Evolutionary conservation across 371 early-diverging fungal species (phyloP), one percentile per base, ranked within the genome.

Genomic region (Aphelidium insulamus): DNA sequence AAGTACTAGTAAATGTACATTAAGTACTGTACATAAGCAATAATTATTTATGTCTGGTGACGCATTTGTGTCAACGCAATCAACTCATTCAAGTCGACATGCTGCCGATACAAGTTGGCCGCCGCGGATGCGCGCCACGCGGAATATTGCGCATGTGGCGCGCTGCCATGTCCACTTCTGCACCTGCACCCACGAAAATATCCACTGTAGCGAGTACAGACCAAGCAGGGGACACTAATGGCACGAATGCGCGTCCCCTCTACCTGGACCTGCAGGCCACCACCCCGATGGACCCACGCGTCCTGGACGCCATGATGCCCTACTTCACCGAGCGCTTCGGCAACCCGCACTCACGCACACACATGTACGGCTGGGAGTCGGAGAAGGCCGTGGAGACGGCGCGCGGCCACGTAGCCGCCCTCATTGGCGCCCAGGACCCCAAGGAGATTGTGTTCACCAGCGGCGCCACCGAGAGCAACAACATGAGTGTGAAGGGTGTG

Each of bases 401-500:
- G 12, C 66, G 99, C 32, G 69, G 69, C 75, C 62, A 97, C 41
- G 69, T 99, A 12, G 97, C 95, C 1, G 50, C 56, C 29, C 54
- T 99, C 38, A 84, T 99, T 43, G 77, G 80, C 30, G 91, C 92
- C 12, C n/a, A n/a, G n/a, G 87, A 97, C 57, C 71, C 92, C 18
- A 94, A 92, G 54, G 99, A 99, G 59, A 81, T 99, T 31, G 64
- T 99, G 28, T 98, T 97, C 44, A 98, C 99, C 15, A 82, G 83
- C 18, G 99, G 99, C 14, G 99, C 99, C 10, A 99, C 99, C n/a
- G 99, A 99, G 57, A 75, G 87, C 29, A 91, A 91, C 69, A 99
- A 99, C 50, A 54, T 88, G 18, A 77, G 83, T 41, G 61, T 97
- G 45, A 97, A 97, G 56, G 99, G 99, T 37, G 81, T 98, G 26